phyloP scores from a whole-genome alignment of 2,329 filamentous ascomycete genomes.

The Talaromyces funiculosus region DNA sequence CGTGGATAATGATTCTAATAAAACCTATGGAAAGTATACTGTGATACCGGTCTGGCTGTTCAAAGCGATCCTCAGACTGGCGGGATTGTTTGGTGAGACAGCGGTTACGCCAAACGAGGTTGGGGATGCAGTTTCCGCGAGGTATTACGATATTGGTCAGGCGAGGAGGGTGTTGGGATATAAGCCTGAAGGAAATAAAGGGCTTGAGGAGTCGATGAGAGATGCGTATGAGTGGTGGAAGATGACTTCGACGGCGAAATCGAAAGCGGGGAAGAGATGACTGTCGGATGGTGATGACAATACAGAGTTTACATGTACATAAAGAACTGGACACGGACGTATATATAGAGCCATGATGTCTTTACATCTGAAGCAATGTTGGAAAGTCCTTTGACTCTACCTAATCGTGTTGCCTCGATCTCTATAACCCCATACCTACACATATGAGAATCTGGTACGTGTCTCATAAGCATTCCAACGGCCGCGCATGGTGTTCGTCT shows the following conservation, averaged over 20 bases:
- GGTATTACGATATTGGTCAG: slow-evolving; percentile 7
- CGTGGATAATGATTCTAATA: neutral
- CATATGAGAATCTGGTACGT: too few relatives aligned
- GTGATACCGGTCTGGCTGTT: slow-evolving; percentile 9
- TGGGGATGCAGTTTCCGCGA: slow-evolving; percentile 7
- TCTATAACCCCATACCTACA: neutral
- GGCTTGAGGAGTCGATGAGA: slow-evolving; percentile 1
- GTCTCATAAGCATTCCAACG: too few relatives aligned
- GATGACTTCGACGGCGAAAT: neutral
- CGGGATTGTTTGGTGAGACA: neutral
- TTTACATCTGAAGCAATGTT: neutral
- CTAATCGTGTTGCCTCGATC: neutral
- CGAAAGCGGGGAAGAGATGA: neutral
- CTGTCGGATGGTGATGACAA: neutral
- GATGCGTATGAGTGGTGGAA: neutral
- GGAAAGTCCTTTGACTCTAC: neutral
- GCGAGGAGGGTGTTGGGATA: slow-evolving; percentile 5
- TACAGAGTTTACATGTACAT: neutral
- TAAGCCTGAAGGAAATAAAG: slow-evolving; percentile 1
- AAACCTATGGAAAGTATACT: neutral
- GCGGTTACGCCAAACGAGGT: slow-evolving; percentile 5
- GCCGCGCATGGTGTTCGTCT: too few relatives aligned
- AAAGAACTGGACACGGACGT: neutral
- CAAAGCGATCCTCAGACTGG: neutral
- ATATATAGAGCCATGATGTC: too few relatives aligned